Evolutionary conservation across 208 protist species (phyloP).

Genomic region (Trypanosoma congolense): DNA sequence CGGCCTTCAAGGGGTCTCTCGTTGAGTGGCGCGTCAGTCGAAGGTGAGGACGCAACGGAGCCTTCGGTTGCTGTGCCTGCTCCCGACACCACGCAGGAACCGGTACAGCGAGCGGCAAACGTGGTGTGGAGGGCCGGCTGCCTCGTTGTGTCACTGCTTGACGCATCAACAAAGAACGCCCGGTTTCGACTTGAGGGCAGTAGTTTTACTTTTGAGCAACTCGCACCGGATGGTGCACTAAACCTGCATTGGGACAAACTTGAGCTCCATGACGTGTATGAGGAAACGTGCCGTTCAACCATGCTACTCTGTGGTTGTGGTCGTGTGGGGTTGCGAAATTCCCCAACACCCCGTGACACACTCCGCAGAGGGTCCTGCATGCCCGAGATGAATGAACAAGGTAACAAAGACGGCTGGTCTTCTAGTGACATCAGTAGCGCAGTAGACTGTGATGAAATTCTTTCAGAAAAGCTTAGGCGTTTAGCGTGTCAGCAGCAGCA

Average conservation of each 20-base stretch:
- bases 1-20: too few species aligned
- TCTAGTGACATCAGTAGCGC: neutral
- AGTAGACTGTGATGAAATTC: neutral
- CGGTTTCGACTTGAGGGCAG: constrained; percentile 21
- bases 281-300: constrained; percentile 28
- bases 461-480: neutral
- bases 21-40: too few species aligned
- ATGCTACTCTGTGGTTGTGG: constrained; percentile 61
- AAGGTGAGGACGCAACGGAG: too few species aligned
- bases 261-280: constrained; percentile 53
- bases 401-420: neutral
- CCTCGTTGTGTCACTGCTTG: constrained; percentile 16
- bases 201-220: constrained; percentile 8
- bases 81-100: too few species aligned
- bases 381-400: constrained; percentile 15
- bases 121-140: constrained; percentile 16
- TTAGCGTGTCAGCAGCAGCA: neutral
- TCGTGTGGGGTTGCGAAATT: constrained; percentile 38
- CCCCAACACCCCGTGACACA: constrained; percentile 44
- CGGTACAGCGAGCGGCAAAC: neutral
- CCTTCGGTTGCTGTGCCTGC: too few species aligned
- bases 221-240: constrained; percentile 18
- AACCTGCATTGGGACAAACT: constrained; percentile 46
- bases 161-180: neutral
- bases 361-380: constrained; percentile 50